Percentiles rank a stretch among this genome's conserved stretches.
Evolutionary conservation across 202 grass and related monocot species (phyloP).

Genomic region (Brachypodium distachyon): DNA sequence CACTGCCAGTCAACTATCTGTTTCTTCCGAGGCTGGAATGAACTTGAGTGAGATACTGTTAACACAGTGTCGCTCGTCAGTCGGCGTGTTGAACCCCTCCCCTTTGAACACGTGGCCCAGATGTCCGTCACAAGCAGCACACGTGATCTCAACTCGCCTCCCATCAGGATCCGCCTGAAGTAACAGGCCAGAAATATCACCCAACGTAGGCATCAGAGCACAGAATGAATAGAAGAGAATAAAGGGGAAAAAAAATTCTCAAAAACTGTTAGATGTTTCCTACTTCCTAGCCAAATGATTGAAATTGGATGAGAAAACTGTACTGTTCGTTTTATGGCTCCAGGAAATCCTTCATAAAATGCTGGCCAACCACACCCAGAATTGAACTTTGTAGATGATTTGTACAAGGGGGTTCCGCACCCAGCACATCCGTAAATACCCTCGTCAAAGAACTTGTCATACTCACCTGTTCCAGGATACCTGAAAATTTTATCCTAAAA

Average conservation of each 20-base stretch:
- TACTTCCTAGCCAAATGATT: background rate
- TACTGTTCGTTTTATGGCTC: slow-evolving; percentile 65
- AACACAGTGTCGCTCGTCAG: slow-evolving; percentile 78
- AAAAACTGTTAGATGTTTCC: background rate
- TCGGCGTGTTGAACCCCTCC: slow-evolving; percentile 79
- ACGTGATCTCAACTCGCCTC: slow-evolving; percentile 74
- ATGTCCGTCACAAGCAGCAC: slow-evolving; percentile 72
- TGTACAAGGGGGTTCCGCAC: slow-evolving; percentile 74
- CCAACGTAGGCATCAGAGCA: background rate
- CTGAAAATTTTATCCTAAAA: slow-evolving; percentile 31
- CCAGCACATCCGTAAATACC: slow-evolving; percentile 70
- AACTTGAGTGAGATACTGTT: slow-evolving; percentile 96
- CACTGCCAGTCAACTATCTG: background rate
- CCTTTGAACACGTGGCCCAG: slow-evolving; percentile 87
- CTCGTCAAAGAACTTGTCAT: slow-evolving; percentile 55
- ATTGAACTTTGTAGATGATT: slow-evolving; percentile 86
- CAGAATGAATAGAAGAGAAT: background rate
- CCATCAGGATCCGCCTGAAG: slow-evolving; percentile 79
- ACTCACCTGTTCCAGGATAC: slow-evolving; percentile 74
- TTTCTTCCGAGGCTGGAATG: slow-evolving; percentile 25
- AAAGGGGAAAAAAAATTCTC: too few relatives aligned
- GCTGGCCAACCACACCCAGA: slow-evolving; percentile 94
- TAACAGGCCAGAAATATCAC: background rate
- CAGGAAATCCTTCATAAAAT: slow-evolving; percentile 82
- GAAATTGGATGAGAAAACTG: background rate